Percentiles rank a stretch among this genome's conserved stretches.
Evolutionary conservation across 2,329 filamentous ascomycete species (phyloP).

Genomic region (Beauveria medogensis): DNA sequence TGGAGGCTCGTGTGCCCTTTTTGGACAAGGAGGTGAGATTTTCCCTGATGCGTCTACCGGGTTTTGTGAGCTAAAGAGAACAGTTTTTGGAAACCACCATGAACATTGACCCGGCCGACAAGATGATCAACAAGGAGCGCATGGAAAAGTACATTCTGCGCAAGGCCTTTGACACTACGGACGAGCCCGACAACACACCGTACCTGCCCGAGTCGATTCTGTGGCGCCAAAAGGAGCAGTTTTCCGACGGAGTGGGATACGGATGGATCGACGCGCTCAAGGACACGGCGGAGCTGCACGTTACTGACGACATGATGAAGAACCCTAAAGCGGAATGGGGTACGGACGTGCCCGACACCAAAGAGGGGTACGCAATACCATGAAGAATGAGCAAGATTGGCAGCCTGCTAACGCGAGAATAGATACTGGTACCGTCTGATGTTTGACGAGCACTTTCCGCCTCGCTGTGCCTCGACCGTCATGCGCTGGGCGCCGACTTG

Average conservation of each 20-base stretch:
- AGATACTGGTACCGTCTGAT: constrained; percentile 96
- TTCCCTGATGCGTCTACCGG: background rate
- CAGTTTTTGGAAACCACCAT: constrained; percentile 86
- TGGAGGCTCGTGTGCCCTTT: constrained; percentile 96
- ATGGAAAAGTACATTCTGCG: constrained; percentile 98
- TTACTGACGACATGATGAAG: constrained; percentile 97
- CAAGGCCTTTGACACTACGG: constrained; percentile 91
- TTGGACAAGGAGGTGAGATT: constrained; percentile 71
- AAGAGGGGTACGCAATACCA: constrained; percentile 67
- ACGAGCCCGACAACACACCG: constrained; percentile 69
- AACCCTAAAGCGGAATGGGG: constrained; percentile 98
- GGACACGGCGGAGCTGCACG: constrained; percentile 80
- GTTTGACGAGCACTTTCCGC: constrained; percentile 98
- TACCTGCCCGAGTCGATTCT: constrained; percentile 96
- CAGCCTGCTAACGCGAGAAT: constrained; percentile 19
- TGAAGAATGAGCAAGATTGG: background rate
- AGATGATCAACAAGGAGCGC: constrained; percentile 84
- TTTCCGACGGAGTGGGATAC: constrained; percentile 96
- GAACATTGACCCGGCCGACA: constrained; percentile 89
- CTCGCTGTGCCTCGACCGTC: constrained; percentile 83
- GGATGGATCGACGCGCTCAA: constrained; percentile 98
- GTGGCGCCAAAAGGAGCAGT: constrained; percentile 99
- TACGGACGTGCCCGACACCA: constrained; percentile 82
- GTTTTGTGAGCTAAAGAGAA: constrained; percentile 16
- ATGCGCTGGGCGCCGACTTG: constrained; percentile 96